Evolutionary conservation across 1,284 basidiomycete genomes (phyloP).

Genomic region (Boletellus deceptivus): DNA sequence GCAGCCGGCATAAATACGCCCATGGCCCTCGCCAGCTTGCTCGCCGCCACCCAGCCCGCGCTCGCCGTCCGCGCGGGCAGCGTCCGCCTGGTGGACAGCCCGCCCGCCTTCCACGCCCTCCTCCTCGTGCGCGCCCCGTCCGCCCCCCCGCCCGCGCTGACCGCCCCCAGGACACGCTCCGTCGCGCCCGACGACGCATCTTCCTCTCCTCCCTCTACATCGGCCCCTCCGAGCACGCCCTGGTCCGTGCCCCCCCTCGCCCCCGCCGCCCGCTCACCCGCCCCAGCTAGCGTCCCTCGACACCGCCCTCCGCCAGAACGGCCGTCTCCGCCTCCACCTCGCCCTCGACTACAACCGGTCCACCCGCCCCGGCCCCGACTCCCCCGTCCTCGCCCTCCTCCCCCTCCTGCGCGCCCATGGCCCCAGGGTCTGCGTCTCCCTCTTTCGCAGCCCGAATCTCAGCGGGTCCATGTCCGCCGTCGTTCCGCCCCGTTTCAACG

Average conservation of each 20-base stretch:
- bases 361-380: slow-evolving; percentile 77
- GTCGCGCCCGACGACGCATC: slow-evolving; percentile 69
- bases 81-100: slow-evolving; percentile 38
- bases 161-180: slow-evolving; percentile 63
- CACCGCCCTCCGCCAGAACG: slow-evolving; percentile 57
- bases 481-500: slow-evolving; percentile 92
- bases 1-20: background rate
- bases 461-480: slow-evolving; percentile 70
- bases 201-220: slow-evolving; percentile 88
- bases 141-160: background rate
- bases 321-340: slow-evolving; percentile 67
- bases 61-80: slow-evolving; percentile 34
- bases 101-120: slow-evolving; percentile 38
- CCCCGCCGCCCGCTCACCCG: slow-evolving; percentile 1
- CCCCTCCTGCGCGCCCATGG: slow-evolving; percentile 75
- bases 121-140: slow-evolving; percentile 34
- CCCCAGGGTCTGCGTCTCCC: slow-evolving; percentile 70
- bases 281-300: slow-evolving; percentile 67
- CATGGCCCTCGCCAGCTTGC: slow-evolving; percentile 17
- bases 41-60: slow-evolving; percentile 42
- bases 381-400: slow-evolving; percentile 73
- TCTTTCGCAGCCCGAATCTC: slow-evolving; percentile 87
- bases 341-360: slow-evolving; percentile 90
- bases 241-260: slow-evolving; percentile 46
- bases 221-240: slow-evolving; percentile 63